phyloP scores from a whole-genome alignment of 495 filamentous ascomycete genomes.

The Lasiosphaeria hispida region DNA sequence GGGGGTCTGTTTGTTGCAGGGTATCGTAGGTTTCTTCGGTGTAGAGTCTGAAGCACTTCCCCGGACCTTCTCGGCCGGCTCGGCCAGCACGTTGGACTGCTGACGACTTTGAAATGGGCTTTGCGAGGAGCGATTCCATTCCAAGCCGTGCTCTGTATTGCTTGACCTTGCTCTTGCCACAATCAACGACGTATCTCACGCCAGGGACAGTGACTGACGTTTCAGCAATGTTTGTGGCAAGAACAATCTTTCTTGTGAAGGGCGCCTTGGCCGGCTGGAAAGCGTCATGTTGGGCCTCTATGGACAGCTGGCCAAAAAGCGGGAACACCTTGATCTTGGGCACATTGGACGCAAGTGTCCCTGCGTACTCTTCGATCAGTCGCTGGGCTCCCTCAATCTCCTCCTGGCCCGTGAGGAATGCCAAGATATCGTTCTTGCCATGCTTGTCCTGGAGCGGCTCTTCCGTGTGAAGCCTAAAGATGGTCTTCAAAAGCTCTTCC shows the following conservation, averaged over 20 bases:
- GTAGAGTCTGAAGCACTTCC: constrained; percentile 87
- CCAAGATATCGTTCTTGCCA: constrained; percentile 66
- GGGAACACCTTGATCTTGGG: constrained; percentile 62
- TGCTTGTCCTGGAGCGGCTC: constrained; percentile 76
- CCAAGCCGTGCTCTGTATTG: constrained; percentile 82
- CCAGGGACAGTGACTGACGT: constrained; percentile 96
- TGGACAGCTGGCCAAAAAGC: constrained; percentile 52
- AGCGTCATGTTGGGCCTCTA: constrained; percentile 76
- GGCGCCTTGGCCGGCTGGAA: constrained; percentile 73
- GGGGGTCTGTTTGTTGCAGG: constrained; percentile 70
- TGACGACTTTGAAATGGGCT: constrained; percentile 88
- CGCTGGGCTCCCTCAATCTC: constrained; percentile 80
- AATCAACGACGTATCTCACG: constrained; percentile 87
- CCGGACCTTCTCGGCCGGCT: constrained; percentile 87
- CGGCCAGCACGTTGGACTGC: constrained; percentile 90
- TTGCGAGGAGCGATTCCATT: constrained; percentile 86
- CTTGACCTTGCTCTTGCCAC: constrained; percentile 91
- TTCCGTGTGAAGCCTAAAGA: constrained; percentile 85
- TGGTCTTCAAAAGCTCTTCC: constrained; percentile 72
- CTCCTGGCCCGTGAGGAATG: constrained; percentile 92
- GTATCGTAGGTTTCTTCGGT: constrained; percentile 73
- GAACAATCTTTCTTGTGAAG: constrained; percentile 79
- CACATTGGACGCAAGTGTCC: constrained; percentile 64
- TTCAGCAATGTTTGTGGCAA: constrained; percentile 96
- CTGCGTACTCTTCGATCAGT: constrained; percentile 75